Percentiles rank a stretch among this genome's conserved stretches.
These are phyloP conservation scores for Parathielavia appendiculata DNA, from an alignment of 495 filamentous ascomycete species.

Conservation along the genomic window DNA sequence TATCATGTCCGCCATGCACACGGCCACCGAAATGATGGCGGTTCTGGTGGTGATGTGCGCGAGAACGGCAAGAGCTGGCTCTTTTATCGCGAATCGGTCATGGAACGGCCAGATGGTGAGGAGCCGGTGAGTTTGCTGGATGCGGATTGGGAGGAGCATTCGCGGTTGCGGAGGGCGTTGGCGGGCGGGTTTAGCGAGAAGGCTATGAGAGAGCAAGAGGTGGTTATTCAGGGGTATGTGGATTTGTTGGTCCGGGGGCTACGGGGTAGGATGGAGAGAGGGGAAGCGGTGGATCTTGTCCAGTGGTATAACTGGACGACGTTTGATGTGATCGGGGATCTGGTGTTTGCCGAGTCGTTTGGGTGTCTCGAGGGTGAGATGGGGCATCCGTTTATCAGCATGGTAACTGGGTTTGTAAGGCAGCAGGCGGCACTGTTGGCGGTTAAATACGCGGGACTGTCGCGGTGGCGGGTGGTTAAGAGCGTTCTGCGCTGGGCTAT, in stretches of 20 bases:
- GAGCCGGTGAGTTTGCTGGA: conserved; percentile 30
- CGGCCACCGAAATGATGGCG: background rate
- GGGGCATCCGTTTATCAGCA: background rate
- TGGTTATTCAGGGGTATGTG: conserved; percentile 40
- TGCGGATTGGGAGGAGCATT: conserved; percentile 37
- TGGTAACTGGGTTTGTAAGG: conserved; percentile 48
- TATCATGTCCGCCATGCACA: conserved; percentile 39
- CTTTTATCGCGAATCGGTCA: background rate
- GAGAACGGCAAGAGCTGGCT: background rate
- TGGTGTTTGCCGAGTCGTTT: conserved; percentile 51
- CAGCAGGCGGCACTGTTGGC: conserved; percentile 48
- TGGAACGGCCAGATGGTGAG: conserved; percentile 16
- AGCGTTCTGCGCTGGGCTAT: background rate
- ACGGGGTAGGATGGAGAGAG: conserved; percentile 29
- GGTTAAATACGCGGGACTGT: conserved; percentile 17
- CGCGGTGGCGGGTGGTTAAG: background rate
- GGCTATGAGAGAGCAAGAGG: conserved; percentile 43
- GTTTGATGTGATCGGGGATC: conserved; percentile 58
- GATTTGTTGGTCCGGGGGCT: conserved; percentile 45
- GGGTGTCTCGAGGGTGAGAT: background rate
- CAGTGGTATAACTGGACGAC: conserved; percentile 57
- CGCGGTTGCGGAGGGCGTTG: conserved; percentile 40
- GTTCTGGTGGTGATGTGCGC: conserved; percentile 19
- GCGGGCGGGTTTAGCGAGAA: conserved; percentile 52
- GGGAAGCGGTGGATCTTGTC: conserved; percentile 39